These are phyloP conservation scores for Skeletonema menzelii DNA, from an alignment of 108 stramenopile species.

Conservation along the genomic window DNA sequence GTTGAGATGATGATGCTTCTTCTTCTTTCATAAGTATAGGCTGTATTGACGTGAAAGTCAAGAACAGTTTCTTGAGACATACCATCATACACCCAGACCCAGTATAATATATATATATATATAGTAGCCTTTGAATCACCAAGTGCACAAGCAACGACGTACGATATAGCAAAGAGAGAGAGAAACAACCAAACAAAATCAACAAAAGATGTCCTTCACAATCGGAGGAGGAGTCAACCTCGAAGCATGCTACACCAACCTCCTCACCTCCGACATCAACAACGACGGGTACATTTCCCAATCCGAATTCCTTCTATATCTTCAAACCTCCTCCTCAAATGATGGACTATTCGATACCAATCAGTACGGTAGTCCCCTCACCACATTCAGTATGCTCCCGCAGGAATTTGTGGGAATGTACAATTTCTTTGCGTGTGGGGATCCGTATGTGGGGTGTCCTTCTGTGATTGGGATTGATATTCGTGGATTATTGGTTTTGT, in stretches of 20 bases:
- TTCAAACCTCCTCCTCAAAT: conserved; percentile 13
- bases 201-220: background rate
- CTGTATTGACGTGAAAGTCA: too few species aligned
- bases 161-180: too few species aligned
- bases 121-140: too few species aligned
- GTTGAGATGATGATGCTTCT: too few species aligned
- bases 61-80: too few species aligned
- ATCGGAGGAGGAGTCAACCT: conserved; percentile 15
- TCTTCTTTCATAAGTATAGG: too few species aligned
- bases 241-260: conserved; percentile 26
- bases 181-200: too few species aligned
- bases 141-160: background rate
- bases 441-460: conserved; percentile 29
- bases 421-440: conserved; percentile 42
- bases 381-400: conserved; percentile 13
- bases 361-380: conserved; percentile 25
- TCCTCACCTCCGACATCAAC: conserved; percentile 16
- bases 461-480: conserved; percentile 33
- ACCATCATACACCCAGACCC: too few species aligned
- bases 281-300: conserved; percentile 19
- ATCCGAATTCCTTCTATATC: conserved; percentile 28
- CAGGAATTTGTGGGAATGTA: conserved; percentile 18
- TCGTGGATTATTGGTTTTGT: conserved; percentile 12
- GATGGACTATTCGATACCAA: conserved; percentile 5
- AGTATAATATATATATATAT: too few species aligned